phyloP scores from a whole-genome alignment of 1,284 basidiomycete species.

The Moesziomyces parantarcticus region DNA sequence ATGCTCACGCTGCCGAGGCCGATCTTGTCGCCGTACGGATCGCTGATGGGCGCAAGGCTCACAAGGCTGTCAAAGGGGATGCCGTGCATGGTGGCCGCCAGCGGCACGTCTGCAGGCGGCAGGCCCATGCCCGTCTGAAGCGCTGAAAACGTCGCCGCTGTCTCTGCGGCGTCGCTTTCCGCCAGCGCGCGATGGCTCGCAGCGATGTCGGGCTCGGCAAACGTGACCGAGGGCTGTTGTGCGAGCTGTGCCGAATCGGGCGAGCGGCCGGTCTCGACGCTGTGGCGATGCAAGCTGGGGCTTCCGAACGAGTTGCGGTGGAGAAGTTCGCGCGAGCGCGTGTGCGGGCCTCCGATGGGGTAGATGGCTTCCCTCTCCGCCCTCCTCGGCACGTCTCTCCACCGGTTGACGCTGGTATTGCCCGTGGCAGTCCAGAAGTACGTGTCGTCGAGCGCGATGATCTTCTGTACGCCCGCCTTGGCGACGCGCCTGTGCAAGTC shows the following conservation, averaged over 20 bases:
- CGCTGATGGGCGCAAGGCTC: conserved; percentile 79
- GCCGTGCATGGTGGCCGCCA: conserved; percentile 71
- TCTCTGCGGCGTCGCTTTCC: conserved; percentile 2
- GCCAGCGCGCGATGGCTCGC: conserved; percentile 5
- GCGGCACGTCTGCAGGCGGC: conserved; percentile 22
- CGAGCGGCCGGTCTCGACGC: conserved; percentile 29
- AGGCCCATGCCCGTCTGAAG: conserved; percentile 37
- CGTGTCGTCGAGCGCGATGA: conserved; percentile 84
- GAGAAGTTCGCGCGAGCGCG: conserved; percentile 17
- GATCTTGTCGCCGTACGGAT: conserved; percentile 72
- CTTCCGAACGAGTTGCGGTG: conserved; percentile 33
- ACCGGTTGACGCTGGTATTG: conserved; percentile 81
- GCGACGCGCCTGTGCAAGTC: conserved; percentile 67
- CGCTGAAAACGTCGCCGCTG: conserved; percentile 15
- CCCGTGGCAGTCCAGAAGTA: conserved; percentile 91
- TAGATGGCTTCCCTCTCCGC: conserved; percentile 50
- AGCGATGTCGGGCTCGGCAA: conserved; percentile 25
- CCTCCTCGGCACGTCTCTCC: conserved; percentile 74
- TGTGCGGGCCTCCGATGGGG: conserved; percentile 33
- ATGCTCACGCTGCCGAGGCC: conserved; percentile 55
- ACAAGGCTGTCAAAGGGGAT: conserved; percentile 85
- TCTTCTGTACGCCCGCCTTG: conserved; percentile 80
- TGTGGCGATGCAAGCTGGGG: conserved; percentile 22
- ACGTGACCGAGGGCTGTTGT: conserved; percentile 41
- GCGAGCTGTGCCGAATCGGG: conserved; percentile 16